Percentiles rank a stretch among this genome's conserved stretches.
Evolutionary conservation across 1,284 basidiomycete species (phyloP).

Genomic region (Malassezia equina): DNA sequence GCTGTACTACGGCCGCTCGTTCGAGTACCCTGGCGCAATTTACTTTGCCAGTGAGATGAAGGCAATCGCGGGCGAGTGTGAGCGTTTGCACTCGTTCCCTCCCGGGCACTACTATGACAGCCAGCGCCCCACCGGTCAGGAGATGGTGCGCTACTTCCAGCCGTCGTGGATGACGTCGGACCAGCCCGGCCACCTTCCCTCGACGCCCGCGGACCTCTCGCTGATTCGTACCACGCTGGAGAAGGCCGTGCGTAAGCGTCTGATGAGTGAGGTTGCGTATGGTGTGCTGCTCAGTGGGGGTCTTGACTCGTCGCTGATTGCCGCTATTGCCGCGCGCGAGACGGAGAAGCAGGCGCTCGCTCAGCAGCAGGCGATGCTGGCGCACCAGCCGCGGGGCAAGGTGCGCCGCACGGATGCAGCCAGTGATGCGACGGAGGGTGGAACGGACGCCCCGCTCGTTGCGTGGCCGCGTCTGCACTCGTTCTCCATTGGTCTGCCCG

Average conservation of each 20-base stretch:
- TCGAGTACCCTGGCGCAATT: constrained; percentile 68
- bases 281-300: constrained; percentile 93
- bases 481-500: constrained; percentile 89
- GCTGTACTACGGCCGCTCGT: constrained; percentile 89
- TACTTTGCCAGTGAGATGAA: constrained; percentile 97
- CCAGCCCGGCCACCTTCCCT: constrained; percentile 58
- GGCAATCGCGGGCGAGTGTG: constrained; percentile 80
- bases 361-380: constrained; percentile 49
- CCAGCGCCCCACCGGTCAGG: constrained; percentile 37
- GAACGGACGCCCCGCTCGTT: constrained; percentile 51
- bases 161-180: constrained; percentile 49
- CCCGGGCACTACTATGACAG: constrained; percentile 69
- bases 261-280: constrained; percentile 99
- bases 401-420: constrained; percentile 17
- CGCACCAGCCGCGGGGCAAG: constrained; percentile 48
- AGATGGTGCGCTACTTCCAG: constrained; percentile 47
- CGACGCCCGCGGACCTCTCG: constrained; percentile 60
- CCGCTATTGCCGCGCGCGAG: constrained; percentile 88
- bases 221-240: constrained; percentile 62
- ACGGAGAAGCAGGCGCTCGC: constrained; percentile 65
- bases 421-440: constrained; percentile 21
- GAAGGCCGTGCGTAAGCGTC: constrained; percentile 80
- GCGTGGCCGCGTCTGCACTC: constrained; percentile 96
- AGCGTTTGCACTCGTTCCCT: constrained; percentile 88
- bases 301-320: constrained; percentile 89